Evolutionary conservation across 1,284 basidiomycete genomes (phyloP), one percentile per base, ranked within the genome.

Genomic region (Rhodotorula sp.): DNA sequence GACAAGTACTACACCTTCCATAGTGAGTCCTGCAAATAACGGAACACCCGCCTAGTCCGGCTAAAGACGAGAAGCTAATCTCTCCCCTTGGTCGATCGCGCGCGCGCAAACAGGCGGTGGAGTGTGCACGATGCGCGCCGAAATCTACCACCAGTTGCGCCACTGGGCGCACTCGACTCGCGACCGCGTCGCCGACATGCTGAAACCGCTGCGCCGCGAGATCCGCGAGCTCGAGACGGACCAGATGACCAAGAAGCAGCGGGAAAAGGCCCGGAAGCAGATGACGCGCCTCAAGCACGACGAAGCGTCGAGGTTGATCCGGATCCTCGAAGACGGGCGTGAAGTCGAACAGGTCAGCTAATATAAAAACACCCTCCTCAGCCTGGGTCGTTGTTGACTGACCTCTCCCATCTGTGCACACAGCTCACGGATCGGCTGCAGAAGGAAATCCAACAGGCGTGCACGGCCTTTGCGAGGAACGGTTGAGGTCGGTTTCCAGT

Each of bases 101-200:
- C 15, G 38, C 43, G 19, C 56, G 16, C 47, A 14, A 34, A 16
- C 43, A 69, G 71, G 70, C 60, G 72, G 72, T 23, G 45, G 23
- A 8, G 28, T 31, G 31, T 73, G 72, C 56, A 69, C 72, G 16
- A 54, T 43, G 2, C 66, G 72, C 31, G 66, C 63, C 26, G 48
- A 56, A 18, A 43, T 72, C 16, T 71, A 71, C 63, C 65, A 67
- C 60, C 21, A 60, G 2, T 60, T 74, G 6, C 49, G 47, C 5
- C 73, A 74, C 63, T 74, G 70, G 70, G 23, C 62, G 2, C 66
- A n/a, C 49, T 12, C 23, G 38, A 71, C 68, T 6, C 31, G 62
- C 14, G 23, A 60, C n/a, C 62, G 62, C 5, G 52, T 71, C 15
- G 18, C 18, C 15, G 55, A 47, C 10, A 23, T 54, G n/a, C 16